Evolutionary conservation across 192 early-diverging fungal genomes (phyloP).

Genomic region (Coemansia sp.): DNA sequence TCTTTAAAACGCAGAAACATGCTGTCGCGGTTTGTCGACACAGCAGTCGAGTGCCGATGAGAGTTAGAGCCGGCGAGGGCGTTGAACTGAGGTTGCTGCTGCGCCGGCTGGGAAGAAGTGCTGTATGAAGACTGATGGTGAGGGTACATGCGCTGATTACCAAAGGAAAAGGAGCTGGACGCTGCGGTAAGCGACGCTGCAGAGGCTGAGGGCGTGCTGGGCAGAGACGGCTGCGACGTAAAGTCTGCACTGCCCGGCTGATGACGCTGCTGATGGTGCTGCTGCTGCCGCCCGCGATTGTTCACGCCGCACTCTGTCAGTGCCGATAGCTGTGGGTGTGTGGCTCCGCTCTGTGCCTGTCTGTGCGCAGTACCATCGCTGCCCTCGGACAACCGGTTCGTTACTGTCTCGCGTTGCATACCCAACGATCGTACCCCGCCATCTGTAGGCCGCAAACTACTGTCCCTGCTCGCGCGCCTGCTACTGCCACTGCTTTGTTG

Average conservation of each 20-base stretch:
- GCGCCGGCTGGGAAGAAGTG: conserved; percentile 9
- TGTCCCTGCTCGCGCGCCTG: conserved; percentile 23
- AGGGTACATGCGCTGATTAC: conserved; percentile 31
- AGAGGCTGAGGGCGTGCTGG: conserved; percentile 33
- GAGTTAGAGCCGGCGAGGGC: conserved; percentile 8
- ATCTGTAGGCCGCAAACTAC: conserved; percentile 15
- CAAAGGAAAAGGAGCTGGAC: conserved; percentile 45
- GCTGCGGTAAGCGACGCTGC: conserved; percentile 41
- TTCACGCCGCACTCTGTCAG: conserved; percentile 19
- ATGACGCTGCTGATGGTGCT: conserved; percentile 13
- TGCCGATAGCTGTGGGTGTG: not conserved
- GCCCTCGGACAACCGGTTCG: conserved; percentile 1
- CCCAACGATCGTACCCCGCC: conserved; percentile 6
- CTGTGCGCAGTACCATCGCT: conserved; percentile 3
- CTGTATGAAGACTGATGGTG: conserved; percentile 25
- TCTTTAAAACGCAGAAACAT: conserved; percentile 53
- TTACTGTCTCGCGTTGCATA: conserved; percentile 17
- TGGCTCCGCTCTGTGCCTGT: conserved; percentile 9
- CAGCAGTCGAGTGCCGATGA: conserved; percentile 38
- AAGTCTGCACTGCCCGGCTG: conserved; percentile 25
- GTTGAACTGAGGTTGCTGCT: conserved; percentile 9
- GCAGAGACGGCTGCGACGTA: conserved; percentile 33
- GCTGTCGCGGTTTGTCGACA: conserved; percentile 41
- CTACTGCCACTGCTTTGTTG: conserved; percentile 19
- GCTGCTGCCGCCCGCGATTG: conserved; percentile 11